Conservation (phyloP, 1,284 basidiomycete species). For the Leccinum fallax region DNA sequence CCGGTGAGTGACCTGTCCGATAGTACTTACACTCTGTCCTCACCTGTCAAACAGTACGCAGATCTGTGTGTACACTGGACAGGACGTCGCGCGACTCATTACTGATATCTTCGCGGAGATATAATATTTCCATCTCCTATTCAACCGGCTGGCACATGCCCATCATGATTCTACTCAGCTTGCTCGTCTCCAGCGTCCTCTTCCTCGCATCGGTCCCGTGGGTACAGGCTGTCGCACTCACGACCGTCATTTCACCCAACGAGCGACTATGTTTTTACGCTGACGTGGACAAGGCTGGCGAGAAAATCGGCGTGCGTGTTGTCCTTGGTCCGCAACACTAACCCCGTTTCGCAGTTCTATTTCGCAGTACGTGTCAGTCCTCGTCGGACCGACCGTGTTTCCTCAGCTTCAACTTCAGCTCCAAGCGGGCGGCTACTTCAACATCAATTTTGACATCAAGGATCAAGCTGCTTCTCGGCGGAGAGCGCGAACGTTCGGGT, state of each 20-base stretch:
- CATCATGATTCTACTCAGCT: too few species aligned
- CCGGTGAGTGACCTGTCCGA: too few species aligned
- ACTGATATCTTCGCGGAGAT: too few species aligned
- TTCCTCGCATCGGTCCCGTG: too few species aligned
- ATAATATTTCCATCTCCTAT: too few species aligned
- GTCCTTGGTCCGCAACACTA: slow-evolving; percentile 3
- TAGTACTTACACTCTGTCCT: too few species aligned
- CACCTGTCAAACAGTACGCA: too few species aligned
- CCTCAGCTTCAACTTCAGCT: slow-evolving; percentile 51
- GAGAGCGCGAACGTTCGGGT: slow-evolving; percentile 87
- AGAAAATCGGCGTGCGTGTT: slow-evolving; percentile 83
- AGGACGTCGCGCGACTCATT: too few species aligned
- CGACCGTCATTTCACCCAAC: slow-evolving; percentile 83
- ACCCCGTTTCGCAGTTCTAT: slow-evolving; percentile 47
- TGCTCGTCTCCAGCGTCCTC: too few species aligned
- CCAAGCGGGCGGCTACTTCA: slow-evolving; percentile 96
- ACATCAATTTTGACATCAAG: slow-evolving; percentile 93
- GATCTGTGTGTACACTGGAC: too few species aligned
- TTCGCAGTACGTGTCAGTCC: slow-evolving; percentile 52
- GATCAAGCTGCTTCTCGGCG: slow-evolving; percentile 90
- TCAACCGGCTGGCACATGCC: too few species aligned
- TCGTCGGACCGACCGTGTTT: slow-evolving; percentile 34
- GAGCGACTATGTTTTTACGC: slow-evolving; percentile 94
- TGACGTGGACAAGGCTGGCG: slow-evolving; percentile 90
- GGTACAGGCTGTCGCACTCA: slow-evolving; percentile 77